Conservation (phyloP, 352 stramenopile genomes). For the Pythium aquatile region DNA sequence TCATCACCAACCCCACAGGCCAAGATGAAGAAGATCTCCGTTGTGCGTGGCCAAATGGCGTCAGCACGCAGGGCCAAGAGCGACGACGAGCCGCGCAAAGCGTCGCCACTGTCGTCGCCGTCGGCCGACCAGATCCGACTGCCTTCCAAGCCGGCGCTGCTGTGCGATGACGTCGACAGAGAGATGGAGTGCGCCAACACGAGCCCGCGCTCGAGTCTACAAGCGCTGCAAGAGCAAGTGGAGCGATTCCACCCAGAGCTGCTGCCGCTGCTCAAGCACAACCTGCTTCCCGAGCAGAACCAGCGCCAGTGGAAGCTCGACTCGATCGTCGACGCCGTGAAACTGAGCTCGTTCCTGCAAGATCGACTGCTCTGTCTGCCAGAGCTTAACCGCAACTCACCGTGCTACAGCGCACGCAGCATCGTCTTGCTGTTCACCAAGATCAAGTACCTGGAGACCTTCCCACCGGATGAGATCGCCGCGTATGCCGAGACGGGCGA, state of each 20-base stretch:
- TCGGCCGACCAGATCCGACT: slow-evolving; percentile 7
- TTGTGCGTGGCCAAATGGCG: slow-evolving; percentile 15
- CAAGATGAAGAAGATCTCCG: slow-evolving; percentile 23
- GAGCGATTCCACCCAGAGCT: slow-evolving; percentile 50
- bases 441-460: slow-evolving; percentile 80
- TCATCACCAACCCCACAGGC: not conserved
- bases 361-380: slow-evolving; percentile 71
- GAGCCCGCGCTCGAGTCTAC: slow-evolving; percentile 17
- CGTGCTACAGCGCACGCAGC: slow-evolving; percentile 73
- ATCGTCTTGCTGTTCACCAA: slow-evolving; percentile 86
- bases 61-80: slow-evolving; percentile 21
- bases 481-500: slow-evolving; percentile 51
- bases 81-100: slow-evolving; percentile 22
- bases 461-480: slow-evolving; percentile 52
- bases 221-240: slow-evolving; percentile 45
- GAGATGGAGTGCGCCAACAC: slow-evolving; percentile 25
- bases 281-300: slow-evolving; percentile 32
- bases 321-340: slow-evolving; percentile 53
- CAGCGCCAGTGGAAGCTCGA: slow-evolving; percentile 38
- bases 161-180: slow-evolving; percentile 27
- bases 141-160: slow-evolving; percentile 6
- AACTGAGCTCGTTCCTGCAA: slow-evolving; percentile 64
- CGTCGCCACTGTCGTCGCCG: slow-evolving; percentile 22
- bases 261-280: slow-evolving; percentile 50
- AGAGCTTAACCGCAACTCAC: slow-evolving; percentile 76